These are phyloP conservation scores for Bathelium albidoporum DNA, from an alignment of 495 filamentous ascomycete species.

Conservation along the genomic window DNA sequence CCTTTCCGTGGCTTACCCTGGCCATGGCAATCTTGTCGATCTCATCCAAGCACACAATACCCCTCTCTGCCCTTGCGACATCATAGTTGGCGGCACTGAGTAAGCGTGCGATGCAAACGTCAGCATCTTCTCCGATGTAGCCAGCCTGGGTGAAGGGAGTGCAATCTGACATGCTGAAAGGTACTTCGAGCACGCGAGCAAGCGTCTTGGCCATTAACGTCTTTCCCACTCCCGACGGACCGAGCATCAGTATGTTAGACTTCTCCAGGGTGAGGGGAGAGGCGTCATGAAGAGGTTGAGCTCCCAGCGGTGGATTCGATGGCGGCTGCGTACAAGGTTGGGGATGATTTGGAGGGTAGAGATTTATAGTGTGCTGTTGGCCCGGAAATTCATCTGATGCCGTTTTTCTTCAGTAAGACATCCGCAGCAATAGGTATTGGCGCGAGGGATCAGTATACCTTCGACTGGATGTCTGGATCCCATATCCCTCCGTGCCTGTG, in stretches of 20 bases:
- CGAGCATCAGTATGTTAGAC: conserved; percentile 86
- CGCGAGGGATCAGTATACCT: conserved; percentile 33
- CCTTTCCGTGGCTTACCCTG: conserved; percentile 59
- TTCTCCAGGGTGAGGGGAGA: conserved; percentile 78
- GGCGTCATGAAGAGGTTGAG: conserved; percentile 38
- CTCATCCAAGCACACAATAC: conserved; percentile 92
- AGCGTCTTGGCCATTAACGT: conserved; percentile 87
- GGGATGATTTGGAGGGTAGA: conserved; percentile 22
- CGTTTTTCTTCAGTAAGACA: neutral
- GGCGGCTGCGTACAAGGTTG: neutral
- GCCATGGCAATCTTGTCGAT: conserved; percentile 88
- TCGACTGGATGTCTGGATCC: conserved; percentile 38
- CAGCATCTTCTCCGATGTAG: conserved; percentile 94
- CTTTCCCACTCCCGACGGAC: conserved; percentile 92
- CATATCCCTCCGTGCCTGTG: conserved; percentile 38
- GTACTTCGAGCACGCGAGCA: conserved; percentile 72
- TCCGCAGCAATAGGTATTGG: neutral
- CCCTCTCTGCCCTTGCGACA: conserved; percentile 71
- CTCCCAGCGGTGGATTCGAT: conserved; percentile 18
- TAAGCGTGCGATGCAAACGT: conserved; percentile 81
- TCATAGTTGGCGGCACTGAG: conserved; percentile 87
- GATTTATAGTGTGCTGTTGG: conserved; percentile 52
- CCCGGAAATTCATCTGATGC: conserved; percentile 66
- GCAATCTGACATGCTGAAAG: conserved; percentile 95
- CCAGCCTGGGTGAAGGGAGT: conserved; percentile 95